Evolutionary conservation across 2,329 filamentous ascomycete genomes (phyloP), one percentile per base, ranked within the genome.

Genomic region (Trichoderma aggressivum): DNA sequence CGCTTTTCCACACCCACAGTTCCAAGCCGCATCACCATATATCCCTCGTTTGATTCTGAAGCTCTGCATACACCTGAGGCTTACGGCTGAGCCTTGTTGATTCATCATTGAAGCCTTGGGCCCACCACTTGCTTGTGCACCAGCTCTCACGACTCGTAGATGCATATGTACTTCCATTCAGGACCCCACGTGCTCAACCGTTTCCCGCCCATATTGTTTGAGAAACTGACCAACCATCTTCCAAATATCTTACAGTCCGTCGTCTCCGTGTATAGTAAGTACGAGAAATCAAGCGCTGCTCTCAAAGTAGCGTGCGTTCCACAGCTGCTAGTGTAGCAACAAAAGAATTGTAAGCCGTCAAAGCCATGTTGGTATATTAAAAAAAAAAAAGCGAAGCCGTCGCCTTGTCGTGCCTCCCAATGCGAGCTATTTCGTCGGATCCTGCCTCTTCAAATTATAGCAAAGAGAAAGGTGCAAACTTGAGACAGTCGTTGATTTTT

Each of bases 171-270:
- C 24, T 11, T 63, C 36, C 60, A 39, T 56, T 66, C 24, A 39
- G n/a, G 28, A 24, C 60, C 36, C 21, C 10, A 21, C 34, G n/a
- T 43, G 34, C 30, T 11, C 16, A 28, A 30, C 32, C 32, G 21
- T 28, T 66, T 66, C 63, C 3, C 36, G 36, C 18, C 18, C 50
- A n/a, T 26, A 32, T 26, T 36, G 32, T 14, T 34, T 36, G 4
- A 39, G 43, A 26, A 55, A 58, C 26, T 34, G 39, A 50, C 63
- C 50, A 30, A 24, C 50, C 24, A 34, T 58, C 63, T 43, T 34
- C 32, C 50, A 58, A 36, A 66, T 56, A 66, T 58, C 50, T 66
- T 66, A 66, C 63, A 66, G 26, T 34, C 24, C 50, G 56, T 66
- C 18, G 21, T 39, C 50, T 34, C 50, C 47, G 28, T 50, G 21